Percentiles rank a stretch among this genome's conserved stretches.
Conservation (phyloP, 2,329 filamentous ascomycete species). For the Diaporthe longicolla region DNA sequence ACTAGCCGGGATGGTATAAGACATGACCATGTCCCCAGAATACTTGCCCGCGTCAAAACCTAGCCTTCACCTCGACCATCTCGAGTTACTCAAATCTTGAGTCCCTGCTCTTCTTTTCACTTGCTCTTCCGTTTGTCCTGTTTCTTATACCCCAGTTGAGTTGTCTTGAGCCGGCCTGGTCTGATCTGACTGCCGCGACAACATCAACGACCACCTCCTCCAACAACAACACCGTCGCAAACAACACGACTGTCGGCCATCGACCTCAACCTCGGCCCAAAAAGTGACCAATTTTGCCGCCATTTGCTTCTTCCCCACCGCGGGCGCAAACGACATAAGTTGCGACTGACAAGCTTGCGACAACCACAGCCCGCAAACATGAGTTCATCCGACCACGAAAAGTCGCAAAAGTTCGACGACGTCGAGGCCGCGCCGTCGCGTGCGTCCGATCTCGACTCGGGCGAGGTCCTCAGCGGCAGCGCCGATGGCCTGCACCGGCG, state of each 20-base stretch:
- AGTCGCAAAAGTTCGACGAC: constrained; percentile 35
- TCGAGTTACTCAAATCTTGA: background rate
- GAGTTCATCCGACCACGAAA: constrained; percentile 32
- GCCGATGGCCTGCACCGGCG: constrained; percentile 57
- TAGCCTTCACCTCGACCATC: background rate
- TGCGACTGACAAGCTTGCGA: background rate
- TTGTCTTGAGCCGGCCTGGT: background rate
- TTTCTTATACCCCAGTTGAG: background rate
- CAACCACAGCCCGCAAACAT: constrained; percentile 13
- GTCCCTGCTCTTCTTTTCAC: background rate
- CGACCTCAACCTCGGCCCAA: background rate
- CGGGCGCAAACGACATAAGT: background rate
- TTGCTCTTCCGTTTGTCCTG: background rate
- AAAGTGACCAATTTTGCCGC: background rate
- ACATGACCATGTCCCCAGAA: background rate
- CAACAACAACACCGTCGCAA: no score
- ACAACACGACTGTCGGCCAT: background rate
- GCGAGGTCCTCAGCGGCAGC: constrained; percentile 37
- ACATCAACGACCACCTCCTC: background rate
- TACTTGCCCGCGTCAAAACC: background rate
- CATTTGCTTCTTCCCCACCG: background rate
- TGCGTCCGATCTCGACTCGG: constrained; percentile 27
- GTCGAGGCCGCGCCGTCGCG: constrained; percentile 22
- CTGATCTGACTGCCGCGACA: background rate
- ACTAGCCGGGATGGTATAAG: constrained; percentile 31